These are phyloP conservation scores for Monosporozyma solicola DNA, from an alignment of 805 yeast genomes.

Conservation along the genomic window DNA sequence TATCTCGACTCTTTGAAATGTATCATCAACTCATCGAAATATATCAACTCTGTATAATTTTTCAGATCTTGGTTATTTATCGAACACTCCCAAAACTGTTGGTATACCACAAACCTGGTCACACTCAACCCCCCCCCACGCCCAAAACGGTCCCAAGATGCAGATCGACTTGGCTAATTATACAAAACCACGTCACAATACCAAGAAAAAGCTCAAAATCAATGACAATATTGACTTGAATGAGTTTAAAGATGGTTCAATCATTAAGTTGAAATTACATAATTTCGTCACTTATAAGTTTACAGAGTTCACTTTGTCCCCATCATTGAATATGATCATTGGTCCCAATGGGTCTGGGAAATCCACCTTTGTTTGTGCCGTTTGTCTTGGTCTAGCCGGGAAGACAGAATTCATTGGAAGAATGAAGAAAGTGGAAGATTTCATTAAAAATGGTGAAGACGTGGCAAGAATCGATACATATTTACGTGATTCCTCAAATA, in stretches of 20 bases:
- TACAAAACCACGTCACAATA: background rate
- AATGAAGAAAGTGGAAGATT: conserved; percentile 49
- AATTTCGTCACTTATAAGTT: conserved; percentile 65
- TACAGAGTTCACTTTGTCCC: conserved; percentile 69
- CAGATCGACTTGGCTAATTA: background rate
- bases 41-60: too few relatives aligned
- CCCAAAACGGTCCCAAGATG: background rate
- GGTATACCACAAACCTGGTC: background rate
- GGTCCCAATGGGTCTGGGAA: conserved; percentile 98
- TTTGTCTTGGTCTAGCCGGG: conserved; percentile 84
- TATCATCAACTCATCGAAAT: too few relatives aligned
- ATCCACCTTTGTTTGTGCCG: conserved; percentile 85
- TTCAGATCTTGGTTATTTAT: too few relatives aligned
- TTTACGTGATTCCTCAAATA: conserved; percentile 21
- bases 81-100: background rate
- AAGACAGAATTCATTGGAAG: conserved; percentile 64
- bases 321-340: conserved; percentile 79
- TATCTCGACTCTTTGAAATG: too few relatives aligned
- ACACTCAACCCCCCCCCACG: background rate
- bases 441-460: conserved; percentile 59
- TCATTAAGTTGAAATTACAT: conserved; percentile 44
- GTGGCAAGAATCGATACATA: conserved; percentile 30
- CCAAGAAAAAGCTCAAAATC: background rate
- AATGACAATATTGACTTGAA: background rate
- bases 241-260: conserved; percentile 30